A percentile compares a stretch with the other conserved stretches of the same genome.
These are phyloP conservation scores for Nothophytophthora sp. DNA, from an alignment of 352 stramenopile species.

Conservation along the genomic window DNA sequence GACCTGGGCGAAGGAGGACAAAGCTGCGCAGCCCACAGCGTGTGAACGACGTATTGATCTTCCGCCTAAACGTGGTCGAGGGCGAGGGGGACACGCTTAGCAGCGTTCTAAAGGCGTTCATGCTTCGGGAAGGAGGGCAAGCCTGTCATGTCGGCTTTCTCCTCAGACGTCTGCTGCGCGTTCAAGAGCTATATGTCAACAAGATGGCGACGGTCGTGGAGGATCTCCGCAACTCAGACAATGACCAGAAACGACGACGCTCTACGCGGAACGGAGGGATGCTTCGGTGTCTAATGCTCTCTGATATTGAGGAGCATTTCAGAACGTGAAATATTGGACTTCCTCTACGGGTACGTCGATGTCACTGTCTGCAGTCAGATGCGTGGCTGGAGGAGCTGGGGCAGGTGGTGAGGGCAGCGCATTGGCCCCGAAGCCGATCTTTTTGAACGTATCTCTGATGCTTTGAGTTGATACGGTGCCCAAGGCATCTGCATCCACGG, in stretches of 20 bases:
- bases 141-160: slow-evolving; percentile 2
- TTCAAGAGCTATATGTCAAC: not conserved
- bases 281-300: not conserved
- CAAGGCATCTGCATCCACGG: not conserved
- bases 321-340: not conserved
- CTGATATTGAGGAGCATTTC: not conserved
- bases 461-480: not conserved
- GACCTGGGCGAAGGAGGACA: too few species aligned
- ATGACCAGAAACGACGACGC: not conserved
- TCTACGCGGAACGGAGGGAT: not conserved
- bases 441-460: not conserved
- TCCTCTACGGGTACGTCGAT: not conserved
- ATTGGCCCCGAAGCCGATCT: not conserved
- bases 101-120: too few species aligned
- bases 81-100: slow-evolving; percentile 47
- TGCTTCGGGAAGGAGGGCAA: too few species aligned
- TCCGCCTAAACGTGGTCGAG: too few species aligned
- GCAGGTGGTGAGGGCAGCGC: not conserved
- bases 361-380: not conserved
- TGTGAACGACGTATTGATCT: too few species aligned
- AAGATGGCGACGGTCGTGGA: not conserved
- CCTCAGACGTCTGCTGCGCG: not conserved
- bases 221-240: not conserved
- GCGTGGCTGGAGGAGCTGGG: not conserved
- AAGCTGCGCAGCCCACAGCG: too few species aligned